Percentiles rank a stretch among this genome's conserved stretches.
Conservation (phyloP, 2,329 filamentous ascomycete species). For the Rutstroemia sp. region DNA sequence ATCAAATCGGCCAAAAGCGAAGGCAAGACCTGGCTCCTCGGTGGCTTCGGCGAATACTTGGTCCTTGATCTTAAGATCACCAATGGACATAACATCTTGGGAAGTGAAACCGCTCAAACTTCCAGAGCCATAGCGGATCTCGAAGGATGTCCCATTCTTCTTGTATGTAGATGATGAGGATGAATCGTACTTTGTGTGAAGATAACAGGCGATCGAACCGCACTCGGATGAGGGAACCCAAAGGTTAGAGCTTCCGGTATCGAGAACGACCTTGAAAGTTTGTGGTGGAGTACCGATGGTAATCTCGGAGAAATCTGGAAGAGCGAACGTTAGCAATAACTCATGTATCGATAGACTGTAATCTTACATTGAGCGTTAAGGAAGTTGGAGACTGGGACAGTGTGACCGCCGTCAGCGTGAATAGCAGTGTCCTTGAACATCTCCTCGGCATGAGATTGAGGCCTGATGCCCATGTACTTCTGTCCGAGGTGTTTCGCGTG, state of each 20-base stretch:
- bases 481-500: slow-evolving; percentile 81
- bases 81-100: slow-evolving; percentile 77
- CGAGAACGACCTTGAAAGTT: slow-evolving; percentile 95
- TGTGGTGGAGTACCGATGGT: slow-evolving; percentile 86
- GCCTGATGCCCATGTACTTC: slow-evolving; percentile 88
- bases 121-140: slow-evolving; percentile 93
- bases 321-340: slow-evolving; percentile 10
- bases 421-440: slow-evolving; percentile 72
- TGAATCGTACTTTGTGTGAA: slow-evolving; percentile 95
- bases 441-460: slow-evolving; percentile 60
- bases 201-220: slow-evolving; percentile 93
- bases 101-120: slow-evolving; percentile 92
- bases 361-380: slow-evolving; percentile 92
- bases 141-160: slow-evolving; percentile 86
- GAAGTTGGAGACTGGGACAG: slow-evolving; percentile 92
- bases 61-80: slow-evolving; percentile 78
- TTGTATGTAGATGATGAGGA: slow-evolving; percentile 83
- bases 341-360: slow-evolving; percentile 14
- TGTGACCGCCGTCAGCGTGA: slow-evolving; percentile 60
- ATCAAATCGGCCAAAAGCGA: slow-evolving; percentile 96
- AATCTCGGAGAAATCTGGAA: slow-evolving; percentile 91
- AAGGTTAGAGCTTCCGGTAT: slow-evolving; percentile 97
- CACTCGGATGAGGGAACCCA: slow-evolving; percentile 93
- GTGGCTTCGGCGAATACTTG: slow-evolving; percentile 97
- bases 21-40: slow-evolving; percentile 89